Percentiles rank a stretch among this genome's conserved stretches.
Conservation (phyloP, 352 stramenopile genomes). For the Phytophthora pluvialis region DNA sequence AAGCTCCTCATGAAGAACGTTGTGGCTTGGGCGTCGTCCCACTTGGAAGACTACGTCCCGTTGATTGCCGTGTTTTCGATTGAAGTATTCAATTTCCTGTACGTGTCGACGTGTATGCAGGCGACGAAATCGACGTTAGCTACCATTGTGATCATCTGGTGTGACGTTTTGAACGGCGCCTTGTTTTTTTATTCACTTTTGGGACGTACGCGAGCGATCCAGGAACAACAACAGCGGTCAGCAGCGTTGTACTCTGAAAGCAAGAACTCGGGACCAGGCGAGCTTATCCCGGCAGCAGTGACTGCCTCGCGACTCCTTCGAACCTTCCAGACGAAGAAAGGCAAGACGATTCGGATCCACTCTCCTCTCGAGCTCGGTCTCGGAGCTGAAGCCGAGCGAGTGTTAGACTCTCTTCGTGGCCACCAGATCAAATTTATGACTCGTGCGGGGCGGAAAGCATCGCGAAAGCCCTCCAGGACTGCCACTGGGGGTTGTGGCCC, state of each 20-base stretch:
- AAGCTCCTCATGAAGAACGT: conserved; percentile 38
- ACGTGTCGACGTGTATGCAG: conserved; percentile 39
- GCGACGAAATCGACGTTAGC: conserved; percentile 25
- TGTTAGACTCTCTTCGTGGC: conserved; percentile 16
- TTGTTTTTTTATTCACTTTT: conserved; percentile 13
- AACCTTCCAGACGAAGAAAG: conserved; percentile 11
- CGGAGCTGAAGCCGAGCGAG: conserved; percentile 4
- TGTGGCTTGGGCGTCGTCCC: conserved; percentile 18
- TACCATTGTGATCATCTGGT: conserved; percentile 24
- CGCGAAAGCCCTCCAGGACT: not conserved
- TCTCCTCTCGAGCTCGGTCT: conserved; percentile 8
- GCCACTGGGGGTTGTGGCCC: no score
- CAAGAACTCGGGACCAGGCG: not conserved
- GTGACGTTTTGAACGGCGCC: conserved; percentile 25
- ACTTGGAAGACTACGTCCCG: conserved; percentile 37
- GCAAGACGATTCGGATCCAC: conserved; percentile 16
- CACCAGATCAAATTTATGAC: conserved; percentile 3
- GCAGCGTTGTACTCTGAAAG: not conserved
- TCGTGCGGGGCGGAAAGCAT: not conserved
- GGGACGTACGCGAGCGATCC: conserved; percentile 1
- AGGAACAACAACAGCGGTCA: not conserved
- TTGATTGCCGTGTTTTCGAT: conserved; percentile 40
- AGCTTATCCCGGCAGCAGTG: conserved; percentile 10
- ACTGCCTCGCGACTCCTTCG: conserved; percentile 4
- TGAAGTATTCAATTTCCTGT: conserved; percentile 44